These are phyloP conservation scores for Xylaria nigripes DNA, from an alignment of 495 filamentous ascomycete species.

Conservation along the genomic window DNA sequence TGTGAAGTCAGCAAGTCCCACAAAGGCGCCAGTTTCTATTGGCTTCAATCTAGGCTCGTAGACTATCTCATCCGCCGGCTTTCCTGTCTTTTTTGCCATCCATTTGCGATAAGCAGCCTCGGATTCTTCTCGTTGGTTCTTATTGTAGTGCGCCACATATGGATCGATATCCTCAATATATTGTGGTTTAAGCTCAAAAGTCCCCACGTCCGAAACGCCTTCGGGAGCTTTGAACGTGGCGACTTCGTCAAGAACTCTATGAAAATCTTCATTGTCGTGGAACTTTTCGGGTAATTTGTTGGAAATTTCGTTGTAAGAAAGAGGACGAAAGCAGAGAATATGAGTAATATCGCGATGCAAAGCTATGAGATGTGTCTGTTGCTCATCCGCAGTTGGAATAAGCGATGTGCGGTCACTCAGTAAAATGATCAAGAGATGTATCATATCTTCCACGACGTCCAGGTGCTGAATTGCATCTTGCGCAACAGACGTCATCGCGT, in stretches of 20 bases:
- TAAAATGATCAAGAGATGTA: conserved; percentile 84
- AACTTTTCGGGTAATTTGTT: conserved; percentile 76
- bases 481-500: conserved; percentile 51
- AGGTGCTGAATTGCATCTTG: conserved; percentile 80
- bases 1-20: conserved; percentile 67
- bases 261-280: conserved; percentile 70
- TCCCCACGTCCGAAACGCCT: conserved; percentile 83
- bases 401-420: conserved; percentile 81
- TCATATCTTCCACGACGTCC: conserved; percentile 91
- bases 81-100: conserved; percentile 81
- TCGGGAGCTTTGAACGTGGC: conserved; percentile 83
- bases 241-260: conserved; percentile 77
- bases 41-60: conserved; percentile 81
- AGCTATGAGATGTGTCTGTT: conserved; percentile 54
- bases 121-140: conserved; percentile 94
- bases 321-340: conserved; percentile 88
- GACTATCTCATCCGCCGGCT: conserved; percentile 74
- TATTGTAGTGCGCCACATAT: conserved; percentile 88
- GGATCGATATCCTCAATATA: conserved; percentile 83
- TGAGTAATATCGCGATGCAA: conserved; percentile 88
- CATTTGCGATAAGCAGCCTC: conserved; percentile 79
- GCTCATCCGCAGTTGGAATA: conserved; percentile 59
- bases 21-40: conserved; percentile 69
- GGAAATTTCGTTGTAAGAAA: conserved; percentile 86
- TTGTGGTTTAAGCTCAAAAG: conserved; percentile 83